Evolutionary conservation across 1,284 basidiomycete genomes (phyloP).

Genomic region (Melampsora larici-populina): DNA sequence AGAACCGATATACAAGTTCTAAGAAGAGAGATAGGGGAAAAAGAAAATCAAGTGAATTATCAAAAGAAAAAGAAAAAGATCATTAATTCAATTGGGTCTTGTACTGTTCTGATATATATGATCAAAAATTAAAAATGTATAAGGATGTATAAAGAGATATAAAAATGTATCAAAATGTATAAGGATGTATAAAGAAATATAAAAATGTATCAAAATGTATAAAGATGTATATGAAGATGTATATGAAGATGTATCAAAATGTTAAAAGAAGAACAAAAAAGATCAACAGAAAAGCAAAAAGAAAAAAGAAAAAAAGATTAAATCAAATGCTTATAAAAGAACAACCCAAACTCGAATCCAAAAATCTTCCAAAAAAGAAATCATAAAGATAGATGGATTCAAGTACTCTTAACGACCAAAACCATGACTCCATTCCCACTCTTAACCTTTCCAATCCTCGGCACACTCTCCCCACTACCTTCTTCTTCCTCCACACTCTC

Average conservation of each 20-base stretch:
- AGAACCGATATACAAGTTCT: neutral
- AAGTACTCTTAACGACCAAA: neutral
- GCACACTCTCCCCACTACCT: neutral
- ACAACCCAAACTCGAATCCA: neutral
- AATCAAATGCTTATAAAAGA: neutral
- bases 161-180: too few species aligned
- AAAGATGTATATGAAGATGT: too few species aligned
- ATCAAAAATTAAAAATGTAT: too few species aligned
- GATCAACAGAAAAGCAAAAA: neutral
- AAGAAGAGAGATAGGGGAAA: neutral
- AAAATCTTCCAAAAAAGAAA: neutral
- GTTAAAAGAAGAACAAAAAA: constrained; percentile 1
- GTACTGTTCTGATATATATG: too few species aligned
- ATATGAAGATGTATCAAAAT: neutral
- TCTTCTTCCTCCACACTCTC: neutral
- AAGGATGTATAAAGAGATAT: too few species aligned
- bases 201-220: too few species aligned
- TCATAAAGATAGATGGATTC: neutral
- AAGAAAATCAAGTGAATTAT: neutral
- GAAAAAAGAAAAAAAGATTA: neutral
- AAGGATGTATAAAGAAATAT: too few species aligned
- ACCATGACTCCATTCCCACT: neutral
- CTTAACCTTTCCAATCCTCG: neutral
- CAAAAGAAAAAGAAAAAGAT: neutral
- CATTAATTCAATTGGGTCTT: neutral